Percentiles rank a stretch among this genome's conserved stretches.
Evolutionary conservation across 2,329 filamentous ascomycete species (phyloP).

Genomic region (Penicillium sp.): DNA sequence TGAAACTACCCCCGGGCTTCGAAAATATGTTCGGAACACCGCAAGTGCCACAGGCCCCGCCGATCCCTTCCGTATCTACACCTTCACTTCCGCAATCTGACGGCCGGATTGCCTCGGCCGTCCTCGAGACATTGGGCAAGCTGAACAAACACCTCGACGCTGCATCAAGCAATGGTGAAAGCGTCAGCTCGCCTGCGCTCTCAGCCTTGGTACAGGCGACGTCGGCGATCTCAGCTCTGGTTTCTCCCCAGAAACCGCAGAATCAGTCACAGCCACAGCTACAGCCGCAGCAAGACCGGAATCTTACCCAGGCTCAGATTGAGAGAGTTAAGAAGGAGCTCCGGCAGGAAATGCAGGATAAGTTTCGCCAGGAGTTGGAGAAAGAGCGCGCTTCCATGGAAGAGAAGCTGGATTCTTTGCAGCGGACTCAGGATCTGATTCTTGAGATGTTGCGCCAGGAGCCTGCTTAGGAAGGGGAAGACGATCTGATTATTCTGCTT

Average conservation of each 20-base stretch:
- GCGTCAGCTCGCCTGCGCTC: conserved; percentile 23
- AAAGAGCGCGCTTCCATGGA: conserved; percentile 33
- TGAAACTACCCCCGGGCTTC: conserved; percentile 37
- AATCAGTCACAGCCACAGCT: not conserved
- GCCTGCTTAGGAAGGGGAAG: conserved; percentile 23
- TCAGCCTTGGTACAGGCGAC: conserved; percentile 25
- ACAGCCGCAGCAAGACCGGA: not conserved
- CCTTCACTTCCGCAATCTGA: conserved; percentile 17
- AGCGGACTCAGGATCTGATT: conserved; percentile 42
- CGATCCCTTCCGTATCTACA: conserved; percentile 5
- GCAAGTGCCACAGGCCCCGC: conserved; percentile 3
- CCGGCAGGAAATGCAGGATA: conserved; percentile 32
- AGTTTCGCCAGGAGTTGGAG: conserved; percentile 34
- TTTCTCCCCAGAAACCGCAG: not conserved
- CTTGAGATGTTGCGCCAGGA: conserved; percentile 41
- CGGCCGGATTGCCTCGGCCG: conserved; percentile 31
- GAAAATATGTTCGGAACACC: conserved; percentile 39
- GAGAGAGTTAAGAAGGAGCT: conserved; percentile 33
- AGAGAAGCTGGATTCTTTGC: conserved; percentile 38
- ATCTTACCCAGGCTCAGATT: conserved; percentile 13
- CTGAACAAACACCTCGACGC: conserved; percentile 38
- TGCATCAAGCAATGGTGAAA: conserved; percentile 10
- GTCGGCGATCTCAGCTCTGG: not conserved
- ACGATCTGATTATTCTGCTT: not conserved
- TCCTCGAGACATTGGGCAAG: conserved; percentile 38